These are phyloP conservation scores for Myxozyma mucilagina DNA, from an alignment of 805 yeast species.

Conservation along the genomic window DNA sequence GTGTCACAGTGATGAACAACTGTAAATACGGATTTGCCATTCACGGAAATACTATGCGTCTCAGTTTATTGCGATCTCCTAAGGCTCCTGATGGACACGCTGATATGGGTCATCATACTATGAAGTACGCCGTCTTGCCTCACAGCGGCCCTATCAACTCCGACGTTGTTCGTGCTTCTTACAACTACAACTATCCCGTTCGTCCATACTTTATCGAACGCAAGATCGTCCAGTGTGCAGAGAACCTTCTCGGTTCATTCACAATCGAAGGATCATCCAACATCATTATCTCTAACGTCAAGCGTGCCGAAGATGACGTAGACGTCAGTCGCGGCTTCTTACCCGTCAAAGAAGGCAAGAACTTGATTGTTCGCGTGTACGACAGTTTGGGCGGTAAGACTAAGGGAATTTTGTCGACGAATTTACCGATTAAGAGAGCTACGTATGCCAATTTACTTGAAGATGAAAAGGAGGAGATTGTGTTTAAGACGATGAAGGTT, in stretches of 20 bases:
- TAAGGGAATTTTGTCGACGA: slow-evolving; percentile 52
- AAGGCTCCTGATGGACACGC: slow-evolving; percentile 94
- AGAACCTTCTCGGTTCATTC: slow-evolving; percentile 40
- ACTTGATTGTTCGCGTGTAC: slow-evolving; percentile 72
- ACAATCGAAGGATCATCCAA: slow-evolving; percentile 53
- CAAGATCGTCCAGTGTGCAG: slow-evolving; percentile 28
- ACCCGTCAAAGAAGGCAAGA: slow-evolving; percentile 47
- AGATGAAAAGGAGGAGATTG: slow-evolving; percentile 43
- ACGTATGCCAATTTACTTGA: slow-evolving; percentile 48
- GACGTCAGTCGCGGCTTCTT: slow-evolving; percentile 43
- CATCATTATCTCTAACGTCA: slow-evolving; percentile 71
- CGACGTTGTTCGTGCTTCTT: slow-evolving; percentile 70
- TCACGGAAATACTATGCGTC: slow-evolving; percentile 88
- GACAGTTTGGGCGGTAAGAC: slow-evolving; percentile 85
- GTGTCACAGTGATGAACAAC: slow-evolving; percentile 81
- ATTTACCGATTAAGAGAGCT: slow-evolving; percentile 54
- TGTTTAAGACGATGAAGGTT: slow-evolving; percentile 31
- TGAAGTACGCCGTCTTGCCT: slow-evolving; percentile 82
- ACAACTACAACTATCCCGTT: slow-evolving; percentile 70
- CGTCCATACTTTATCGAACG: slow-evolving; percentile 30
- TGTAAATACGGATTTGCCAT: slow-evolving; percentile 89
- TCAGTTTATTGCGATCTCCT: slow-evolving; percentile 84
- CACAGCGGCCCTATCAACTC: slow-evolving; percentile 64
- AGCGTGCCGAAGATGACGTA: slow-evolving; percentile 83
- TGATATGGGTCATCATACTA: slow-evolving; percentile 85